Evolutionary conservation across 2,329 filamentous ascomycete genomes (phyloP).

Genomic region (Teratosphaeria viscida): DNA sequence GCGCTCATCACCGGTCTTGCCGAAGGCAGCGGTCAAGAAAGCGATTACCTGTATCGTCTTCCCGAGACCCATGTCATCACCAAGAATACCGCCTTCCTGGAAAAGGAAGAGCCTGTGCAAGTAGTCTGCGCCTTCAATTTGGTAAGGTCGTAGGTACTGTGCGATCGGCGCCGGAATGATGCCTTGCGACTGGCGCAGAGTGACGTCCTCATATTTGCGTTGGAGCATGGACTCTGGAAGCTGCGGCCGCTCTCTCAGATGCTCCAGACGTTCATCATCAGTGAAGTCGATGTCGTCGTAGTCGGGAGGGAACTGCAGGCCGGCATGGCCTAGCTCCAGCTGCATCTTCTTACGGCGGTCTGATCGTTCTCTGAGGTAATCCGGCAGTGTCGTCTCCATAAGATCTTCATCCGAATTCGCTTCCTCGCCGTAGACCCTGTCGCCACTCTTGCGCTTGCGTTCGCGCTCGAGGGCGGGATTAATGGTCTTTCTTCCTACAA

Average conservation of each 20-base stretch:
- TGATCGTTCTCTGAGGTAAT: constrained; percentile 61
- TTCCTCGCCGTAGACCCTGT: constrained; percentile 20
- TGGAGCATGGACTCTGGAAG: constrained; percentile 57
- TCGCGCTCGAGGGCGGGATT: constrained; percentile 8
- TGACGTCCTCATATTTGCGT: constrained; percentile 59
- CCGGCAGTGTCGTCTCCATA: constrained; percentile 54
- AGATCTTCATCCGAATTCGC: constrained; percentile 40
- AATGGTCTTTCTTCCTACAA: constrained; percentile 25
- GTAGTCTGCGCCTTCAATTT: constrained; percentile 74
- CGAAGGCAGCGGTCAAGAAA: constrained; percentile 83
- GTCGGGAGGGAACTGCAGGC: constrained; percentile 65
- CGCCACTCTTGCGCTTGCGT: constrained; percentile 1
- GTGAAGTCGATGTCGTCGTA: constrained; percentile 69
- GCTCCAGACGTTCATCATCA: constrained; percentile 53
- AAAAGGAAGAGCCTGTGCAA: constrained; percentile 83
- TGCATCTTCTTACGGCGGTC: constrained; percentile 55
- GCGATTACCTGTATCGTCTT: constrained; percentile 96
- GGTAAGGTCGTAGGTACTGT: constrained; percentile 85
- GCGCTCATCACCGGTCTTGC: constrained; percentile 81
- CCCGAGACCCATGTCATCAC: constrained; percentile 94
- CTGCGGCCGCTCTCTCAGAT: constrained; percentile 57
- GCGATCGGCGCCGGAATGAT: constrained; percentile 81
- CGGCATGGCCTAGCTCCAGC: constrained; percentile 52
- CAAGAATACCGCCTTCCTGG: constrained; percentile 80
- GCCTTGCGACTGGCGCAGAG: constrained; percentile 63